Evolutionary conservation across 768 basidiomycete genomes (phyloP).

Genomic region (Harrya chromipes): DNA sequence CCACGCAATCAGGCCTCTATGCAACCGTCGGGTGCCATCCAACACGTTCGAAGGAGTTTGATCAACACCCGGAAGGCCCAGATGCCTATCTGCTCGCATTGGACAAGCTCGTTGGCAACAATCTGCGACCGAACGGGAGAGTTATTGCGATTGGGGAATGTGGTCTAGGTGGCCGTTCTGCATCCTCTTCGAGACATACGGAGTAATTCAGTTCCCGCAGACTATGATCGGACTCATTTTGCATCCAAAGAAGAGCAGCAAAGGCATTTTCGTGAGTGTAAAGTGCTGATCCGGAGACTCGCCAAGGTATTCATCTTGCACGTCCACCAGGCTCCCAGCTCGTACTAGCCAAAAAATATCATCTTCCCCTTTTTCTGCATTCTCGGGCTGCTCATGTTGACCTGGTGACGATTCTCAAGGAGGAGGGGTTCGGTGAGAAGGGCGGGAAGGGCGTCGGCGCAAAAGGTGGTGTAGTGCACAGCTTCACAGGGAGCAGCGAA

Average conservation of each 20-base stretch:
- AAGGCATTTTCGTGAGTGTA: slow-evolving; percentile 55
- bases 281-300: background rate
- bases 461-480: slow-evolving; percentile 77
- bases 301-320: background rate
- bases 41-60: slow-evolving; percentile 69
- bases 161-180: slow-evolving; percentile 55
- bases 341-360: slow-evolving; percentile 61
- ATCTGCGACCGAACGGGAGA: slow-evolving; percentile 51
- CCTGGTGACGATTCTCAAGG: slow-evolving; percentile 59
- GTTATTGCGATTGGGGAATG: slow-evolving; percentile 78
- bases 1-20: slow-evolving; percentile 47
- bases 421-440: slow-evolving; percentile 59
- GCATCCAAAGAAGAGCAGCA: slow-evolving; percentile 58
- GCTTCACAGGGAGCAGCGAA: slow-evolving; percentile 65
- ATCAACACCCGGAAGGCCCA: slow-evolving; percentile 50
- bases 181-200: background rate
- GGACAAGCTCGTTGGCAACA: slow-evolving; percentile 48
- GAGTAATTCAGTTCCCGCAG: slow-evolving; percentile 32
- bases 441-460: slow-evolving; percentile 55
- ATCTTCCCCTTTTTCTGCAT: slow-evolving; percentile 78
- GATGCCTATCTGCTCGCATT: slow-evolving; percentile 60
- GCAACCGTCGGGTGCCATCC: slow-evolving; percentile 82
- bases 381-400: slow-evolving; percentile 74
- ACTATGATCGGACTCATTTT: slow-evolving; percentile 75
- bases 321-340: slow-evolving; percentile 49